Evolutionary conservation across 768 basidiomycete species (phyloP).

Genomic region (Trametes cingulata): DNA sequence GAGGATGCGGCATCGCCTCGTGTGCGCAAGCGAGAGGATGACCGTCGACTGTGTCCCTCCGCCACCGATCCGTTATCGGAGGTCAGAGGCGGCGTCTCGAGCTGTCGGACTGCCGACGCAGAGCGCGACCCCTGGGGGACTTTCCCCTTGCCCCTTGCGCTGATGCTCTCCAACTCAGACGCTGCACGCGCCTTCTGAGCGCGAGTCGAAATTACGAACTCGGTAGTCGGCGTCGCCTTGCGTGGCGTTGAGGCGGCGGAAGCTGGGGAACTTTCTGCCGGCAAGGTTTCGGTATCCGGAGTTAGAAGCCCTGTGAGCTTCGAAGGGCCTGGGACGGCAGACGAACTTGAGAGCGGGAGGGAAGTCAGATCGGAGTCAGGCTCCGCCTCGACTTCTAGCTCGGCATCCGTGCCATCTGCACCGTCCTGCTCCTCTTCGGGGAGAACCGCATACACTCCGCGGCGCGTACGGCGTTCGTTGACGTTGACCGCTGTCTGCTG

Average conservation of each 20-base stretch:
- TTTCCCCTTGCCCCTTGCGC: conserved; percentile 19
- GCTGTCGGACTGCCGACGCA: conserved; percentile 33
- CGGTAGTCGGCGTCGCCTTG: conserved; percentile 15
- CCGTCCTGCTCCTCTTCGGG: conserved; percentile 57
- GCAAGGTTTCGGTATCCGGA: conserved; percentile 28
- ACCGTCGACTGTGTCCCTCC: conserved; percentile 29
- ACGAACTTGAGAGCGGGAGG: conserved; percentile 44
- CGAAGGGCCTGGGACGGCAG: conserved; percentile 16
- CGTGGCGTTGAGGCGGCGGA: conserved; percentile 15
- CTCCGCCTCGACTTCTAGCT: conserved; percentile 52
- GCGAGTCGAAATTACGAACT: conserved; percentile 61
- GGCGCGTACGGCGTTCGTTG: conserved; percentile 77
- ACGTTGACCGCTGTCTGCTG: conserved; percentile 51
- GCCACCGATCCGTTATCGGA: conserved; percentile 42
- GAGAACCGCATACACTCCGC: conserved; percentile 78
- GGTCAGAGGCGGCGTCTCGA: conserved; percentile 50
- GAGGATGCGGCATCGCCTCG: conserved; percentile 27
- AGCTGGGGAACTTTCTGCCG: conserved; percentile 7
- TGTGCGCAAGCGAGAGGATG: conserved; percentile 26
- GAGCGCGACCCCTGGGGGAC: conserved; percentile 16
- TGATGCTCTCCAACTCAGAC: conserved; percentile 25
- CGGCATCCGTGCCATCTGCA: conserved; percentile 47
- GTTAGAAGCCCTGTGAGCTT: conserved; percentile 29
- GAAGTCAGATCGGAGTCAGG: conserved; percentile 46
- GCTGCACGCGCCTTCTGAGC: conserved; percentile 48